Percentiles rank a stretch among this genome's conserved stretches.
These are phyloP conservation scores for Coemansia furcata DNA, from an alignment of 192 early-diverging fungal species.

Conservation along the genomic window DNA sequence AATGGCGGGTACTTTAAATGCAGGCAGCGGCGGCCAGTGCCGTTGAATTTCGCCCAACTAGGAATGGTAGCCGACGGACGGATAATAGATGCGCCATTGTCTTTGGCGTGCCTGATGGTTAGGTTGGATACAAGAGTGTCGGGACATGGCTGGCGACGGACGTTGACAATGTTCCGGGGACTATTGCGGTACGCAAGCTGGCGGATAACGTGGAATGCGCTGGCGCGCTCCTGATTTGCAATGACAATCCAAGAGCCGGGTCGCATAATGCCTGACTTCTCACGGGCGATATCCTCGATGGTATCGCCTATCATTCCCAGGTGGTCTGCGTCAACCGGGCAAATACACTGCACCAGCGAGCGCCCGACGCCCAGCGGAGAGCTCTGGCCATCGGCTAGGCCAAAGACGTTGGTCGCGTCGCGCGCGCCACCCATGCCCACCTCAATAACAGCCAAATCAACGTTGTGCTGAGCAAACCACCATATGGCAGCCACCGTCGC, in stretches of 20 bases:
- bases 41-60: slow-evolving; percentile 39
- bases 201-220: slow-evolving; percentile 44
- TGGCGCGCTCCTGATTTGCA: slow-evolving; percentile 34
- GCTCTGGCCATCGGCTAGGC: slow-evolving; percentile 34
- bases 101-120: slow-evolving; percentile 8
- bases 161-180: slow-evolving; percentile 39
- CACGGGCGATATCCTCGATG: slow-evolving; percentile 64
- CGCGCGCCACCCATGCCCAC: slow-evolving; percentile 77
- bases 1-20: slow-evolving; percentile 40
- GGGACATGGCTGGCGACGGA: slow-evolving; percentile 38
- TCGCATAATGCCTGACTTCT: slow-evolving; percentile 80
- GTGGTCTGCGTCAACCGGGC: slow-evolving; percentile 75
- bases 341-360: slow-evolving; percentile 58
- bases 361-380: slow-evolving; percentile 53
- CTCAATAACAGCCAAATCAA: slow-evolving; percentile 78
- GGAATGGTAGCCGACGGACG: slow-evolving; percentile 8
- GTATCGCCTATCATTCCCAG: slow-evolving; percentile 66
- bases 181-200: slow-evolving; percentile 32
- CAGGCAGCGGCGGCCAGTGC: slow-evolving; percentile 40
- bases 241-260: slow-evolving; percentile 47
- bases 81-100: neutral
- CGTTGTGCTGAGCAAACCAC: slow-evolving; percentile 56
- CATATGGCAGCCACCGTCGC: slow-evolving; percentile 60
- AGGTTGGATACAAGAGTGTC: slow-evolving; percentile 41
- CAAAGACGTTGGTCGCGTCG: slow-evolving; percentile 83